These are phyloP conservation scores for Phascolomyces articulosus DNA, from an alignment of 371 early-diverging fungal genomes.

Conservation along the genomic window DNA sequence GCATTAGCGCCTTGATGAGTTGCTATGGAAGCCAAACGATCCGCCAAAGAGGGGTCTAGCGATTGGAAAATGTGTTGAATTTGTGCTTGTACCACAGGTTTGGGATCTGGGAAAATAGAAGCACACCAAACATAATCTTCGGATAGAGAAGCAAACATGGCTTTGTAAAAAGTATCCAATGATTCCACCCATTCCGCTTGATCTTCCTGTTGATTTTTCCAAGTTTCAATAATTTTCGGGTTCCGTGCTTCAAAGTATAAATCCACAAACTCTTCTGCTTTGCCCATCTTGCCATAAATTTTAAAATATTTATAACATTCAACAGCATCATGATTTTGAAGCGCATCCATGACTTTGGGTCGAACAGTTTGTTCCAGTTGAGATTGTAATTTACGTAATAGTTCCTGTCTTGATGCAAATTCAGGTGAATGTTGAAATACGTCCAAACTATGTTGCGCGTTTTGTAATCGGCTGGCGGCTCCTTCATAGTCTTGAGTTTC, in stretches of 20 bases:
- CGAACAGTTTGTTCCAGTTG: conserved; percentile 58
- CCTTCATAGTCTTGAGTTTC: conserved; percentile 61
- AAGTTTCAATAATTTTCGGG: conserved; percentile 14
- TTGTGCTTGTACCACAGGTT: conserved; percentile 50
- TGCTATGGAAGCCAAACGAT: conserved; percentile 27
- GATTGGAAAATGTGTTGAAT: conserved; percentile 57
- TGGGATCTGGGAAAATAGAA: conserved; percentile 62
- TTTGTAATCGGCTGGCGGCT: conserved; percentile 63
- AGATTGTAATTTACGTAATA: conserved; percentile 57
- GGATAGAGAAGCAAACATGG: conserved; percentile 49
- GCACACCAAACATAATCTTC: conserved; percentile 69
- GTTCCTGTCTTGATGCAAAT: conserved; percentile 56
- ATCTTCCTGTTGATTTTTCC: conserved; percentile 15
- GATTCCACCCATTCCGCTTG: conserved; percentile 26
- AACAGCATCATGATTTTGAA: conserved; percentile 57
- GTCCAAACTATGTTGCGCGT: conserved; percentile 67
- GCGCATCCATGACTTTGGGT: conserved; percentile 52
- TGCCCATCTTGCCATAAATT: conserved; percentile 61
- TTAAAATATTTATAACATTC: conserved; percentile 53
- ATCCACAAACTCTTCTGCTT: conserved; percentile 59
- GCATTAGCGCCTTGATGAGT: conserved; percentile 37
- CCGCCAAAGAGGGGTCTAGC: conserved; percentile 59
- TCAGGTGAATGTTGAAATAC: conserved; percentile 72
- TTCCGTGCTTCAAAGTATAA: conserved; percentile 55
- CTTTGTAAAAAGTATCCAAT: conserved; percentile 50